Percentiles rank a stretch among this genome's conserved stretches.
Conservation (phyloP, 345 rosid species). For the Brassica nigra region DNA sequence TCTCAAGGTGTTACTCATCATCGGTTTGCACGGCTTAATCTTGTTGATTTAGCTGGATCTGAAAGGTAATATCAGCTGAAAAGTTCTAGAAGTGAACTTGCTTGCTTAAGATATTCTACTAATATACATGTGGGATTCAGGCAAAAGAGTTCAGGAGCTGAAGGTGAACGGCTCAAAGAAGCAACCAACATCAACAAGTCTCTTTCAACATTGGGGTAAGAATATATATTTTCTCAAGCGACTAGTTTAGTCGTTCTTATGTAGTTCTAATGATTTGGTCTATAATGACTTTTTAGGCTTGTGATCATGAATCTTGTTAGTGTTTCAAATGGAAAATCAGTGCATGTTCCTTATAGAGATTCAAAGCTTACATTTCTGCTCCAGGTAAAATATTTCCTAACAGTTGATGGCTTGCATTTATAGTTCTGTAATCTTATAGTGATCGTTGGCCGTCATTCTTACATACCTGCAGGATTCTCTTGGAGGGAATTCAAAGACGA, state of each 20-base stretch:
- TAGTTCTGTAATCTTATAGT: conserved; percentile 8
- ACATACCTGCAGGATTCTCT: conserved; percentile 76
- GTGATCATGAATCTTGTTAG: conserved; percentile 98
- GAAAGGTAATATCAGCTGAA: conserved; percentile 64
- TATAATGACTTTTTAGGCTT: conserved; percentile 58
- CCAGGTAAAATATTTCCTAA: conserved; percentile 56
- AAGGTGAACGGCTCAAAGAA: conserved; percentile 99
- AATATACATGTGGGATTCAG: conserved; percentile 46
- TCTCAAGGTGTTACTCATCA: conserved; percentile 95
- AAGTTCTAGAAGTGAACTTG: background rate
- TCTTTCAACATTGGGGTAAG: conserved; percentile 94
- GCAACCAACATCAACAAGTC: conserved; percentile 98
- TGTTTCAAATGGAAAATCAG: conserved; percentile 92
- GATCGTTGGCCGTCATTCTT: conserved; percentile 14
- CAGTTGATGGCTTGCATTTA: background rate
- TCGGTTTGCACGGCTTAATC: conserved; percentile 95
- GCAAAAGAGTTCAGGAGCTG: conserved; percentile 99
- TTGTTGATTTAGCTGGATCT: conserved; percentile 98
- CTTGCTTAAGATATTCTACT: conserved; percentile 12
- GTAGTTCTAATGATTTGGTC: conserved; percentile 4
- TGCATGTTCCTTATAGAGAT: conserved; percentile 96
- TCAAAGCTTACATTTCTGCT: conserved; percentile 98
- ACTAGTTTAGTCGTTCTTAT: conserved; percentile 10
- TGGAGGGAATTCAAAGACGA: conserved; percentile 97
- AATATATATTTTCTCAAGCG: conserved; percentile 13